Evolutionary conservation across 2,329 filamentous ascomycete species (phyloP).

Genomic region (Aspergillus carbonarius): DNA sequence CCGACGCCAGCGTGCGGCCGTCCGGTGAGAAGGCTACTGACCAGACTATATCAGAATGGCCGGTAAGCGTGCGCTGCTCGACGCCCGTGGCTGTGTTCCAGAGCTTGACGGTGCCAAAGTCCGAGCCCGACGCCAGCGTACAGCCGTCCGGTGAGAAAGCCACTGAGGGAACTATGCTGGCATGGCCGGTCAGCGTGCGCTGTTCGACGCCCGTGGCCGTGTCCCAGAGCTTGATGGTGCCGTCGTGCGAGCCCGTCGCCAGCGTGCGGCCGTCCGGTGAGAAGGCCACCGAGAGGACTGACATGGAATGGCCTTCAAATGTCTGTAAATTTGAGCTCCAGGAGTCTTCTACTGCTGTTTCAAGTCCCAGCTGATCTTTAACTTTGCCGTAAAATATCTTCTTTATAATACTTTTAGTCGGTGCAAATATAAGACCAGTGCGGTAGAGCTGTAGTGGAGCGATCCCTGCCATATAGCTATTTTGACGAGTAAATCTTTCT

Average conservation of each 20-base stretch:
- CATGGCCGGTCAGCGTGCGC: no score
- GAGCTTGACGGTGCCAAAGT: background rate
- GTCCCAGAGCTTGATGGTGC: no score
- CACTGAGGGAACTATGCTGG: no score
- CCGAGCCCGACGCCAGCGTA: no score
- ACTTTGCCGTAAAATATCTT: background rate
- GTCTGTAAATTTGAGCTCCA: constrained; percentile 1
- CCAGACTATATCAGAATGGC: background rate
- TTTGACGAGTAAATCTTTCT: constrained; percentile 3
- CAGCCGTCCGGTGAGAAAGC: no score
- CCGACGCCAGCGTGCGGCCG: background rate
- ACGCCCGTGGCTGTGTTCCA: background rate
- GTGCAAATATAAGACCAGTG: constrained; percentile 8
- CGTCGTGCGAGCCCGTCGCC: no score
- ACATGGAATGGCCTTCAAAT: background rate
- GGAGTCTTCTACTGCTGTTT: background rate
- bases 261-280: no score
- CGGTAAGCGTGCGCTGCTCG: constrained; percentile 3
- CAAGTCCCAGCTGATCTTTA: background rate
- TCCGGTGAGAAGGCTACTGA: constrained; percentile 2
- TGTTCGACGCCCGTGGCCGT: no score
- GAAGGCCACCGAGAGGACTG: no score
- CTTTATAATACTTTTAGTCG: background rate
- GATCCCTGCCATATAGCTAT: background rate
- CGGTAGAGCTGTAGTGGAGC: constrained; percentile 6